Evolutionary conservation across 2,329 filamentous ascomycete species (phyloP), one percentile per base, ranked within the genome.

Genomic region (Westerdykella sp.): DNA sequence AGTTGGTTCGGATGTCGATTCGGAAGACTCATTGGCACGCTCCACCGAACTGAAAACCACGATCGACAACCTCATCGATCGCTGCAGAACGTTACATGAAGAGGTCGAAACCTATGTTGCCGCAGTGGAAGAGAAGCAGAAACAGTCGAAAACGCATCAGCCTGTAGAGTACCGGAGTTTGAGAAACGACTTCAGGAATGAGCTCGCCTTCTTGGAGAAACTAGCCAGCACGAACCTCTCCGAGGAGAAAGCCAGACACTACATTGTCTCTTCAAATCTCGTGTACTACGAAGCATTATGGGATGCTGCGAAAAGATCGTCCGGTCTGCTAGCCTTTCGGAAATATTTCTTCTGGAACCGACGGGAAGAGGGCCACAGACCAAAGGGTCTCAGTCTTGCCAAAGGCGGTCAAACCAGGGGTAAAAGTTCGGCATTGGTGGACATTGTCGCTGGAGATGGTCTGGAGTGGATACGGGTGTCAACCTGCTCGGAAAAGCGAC

Each of bases 401-500:
- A 63, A 60, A 45, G 60, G 54, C 14, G 68, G 65, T 37, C 63
- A 63, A 38, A 61, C 66, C 39, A 73, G 65, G 43, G 49, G 71
- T 41, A 73, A 74, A 56, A 71, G 68, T 30, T 73, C 72, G 47
- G 77, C 78, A 1, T 66, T 78, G 41, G 79, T 85, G 4, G 83
- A 87, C 63, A 76, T 84, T 37, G 76, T 86, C 21, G 74, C 79
- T 1, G 70, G 79, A 43, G 74, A 79, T 58, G 83, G 83, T 10
- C 65, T 73, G 44, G 74, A 80, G 54, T 87, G 83, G 83, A 74
- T 82, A 42, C 85, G 85, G 60, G 76, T 86, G 1, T 84, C 79
- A 5, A 82, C 80, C 4, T 69, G 83, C 18, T 82, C 79, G 1
- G 77, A 83, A 50, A 79, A 74, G 45, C 72, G 81, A 40, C 66